A percentile compares a stretch with the other conserved stretches of the same genome.
These are phyloP conservation scores for Dujonia santamariae DNA, from an alignment of 1,139 yeast species.

Conservation along the genomic window DNA sequence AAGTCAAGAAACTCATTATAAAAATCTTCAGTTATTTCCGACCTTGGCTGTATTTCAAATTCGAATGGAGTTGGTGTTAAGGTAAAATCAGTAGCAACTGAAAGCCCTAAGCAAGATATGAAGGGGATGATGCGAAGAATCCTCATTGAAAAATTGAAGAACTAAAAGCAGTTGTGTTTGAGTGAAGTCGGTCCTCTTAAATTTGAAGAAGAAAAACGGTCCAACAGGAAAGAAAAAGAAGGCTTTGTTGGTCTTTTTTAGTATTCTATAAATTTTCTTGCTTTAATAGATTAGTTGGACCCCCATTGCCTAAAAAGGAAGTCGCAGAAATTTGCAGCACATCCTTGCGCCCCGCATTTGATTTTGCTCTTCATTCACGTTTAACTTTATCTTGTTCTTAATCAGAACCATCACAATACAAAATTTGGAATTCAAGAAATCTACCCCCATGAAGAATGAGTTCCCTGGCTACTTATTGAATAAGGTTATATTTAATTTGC, in stretches of 20 bases:
- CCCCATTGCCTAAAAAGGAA: conserved; percentile 6
- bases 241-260: conserved; percentile 1
- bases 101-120: background rate
- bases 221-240: background rate
- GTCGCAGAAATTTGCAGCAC: conserved; percentile 1
- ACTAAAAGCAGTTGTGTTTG: too few relatives aligned
- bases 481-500: too few relatives aligned
- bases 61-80: conserved; percentile 1
- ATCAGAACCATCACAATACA: too few relatives aligned
- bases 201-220: background rate
- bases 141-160: conserved; percentile 2
- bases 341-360: too few relatives aligned
- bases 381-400: too few relatives aligned
- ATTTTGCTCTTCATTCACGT: too few relatives aligned
- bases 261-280: background rate
- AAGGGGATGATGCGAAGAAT: conserved; percentile 4
- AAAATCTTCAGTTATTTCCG: conserved; percentile 2
- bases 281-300: background rate
- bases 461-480: too few relatives aligned
- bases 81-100: background rate
- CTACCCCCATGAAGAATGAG: too few relatives aligned
- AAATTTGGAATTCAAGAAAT: too few relatives aligned
- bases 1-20: background rate
- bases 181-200: background rate
- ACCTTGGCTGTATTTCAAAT: conserved; percentile 1